A percentile compares a stretch with the other conserved stretches of the same genome.
These are phyloP conservation scores for Aspergillus kassunensis DNA, from an alignment of 495 filamentous ascomycete genomes.

Conservation along the genomic window DNA sequence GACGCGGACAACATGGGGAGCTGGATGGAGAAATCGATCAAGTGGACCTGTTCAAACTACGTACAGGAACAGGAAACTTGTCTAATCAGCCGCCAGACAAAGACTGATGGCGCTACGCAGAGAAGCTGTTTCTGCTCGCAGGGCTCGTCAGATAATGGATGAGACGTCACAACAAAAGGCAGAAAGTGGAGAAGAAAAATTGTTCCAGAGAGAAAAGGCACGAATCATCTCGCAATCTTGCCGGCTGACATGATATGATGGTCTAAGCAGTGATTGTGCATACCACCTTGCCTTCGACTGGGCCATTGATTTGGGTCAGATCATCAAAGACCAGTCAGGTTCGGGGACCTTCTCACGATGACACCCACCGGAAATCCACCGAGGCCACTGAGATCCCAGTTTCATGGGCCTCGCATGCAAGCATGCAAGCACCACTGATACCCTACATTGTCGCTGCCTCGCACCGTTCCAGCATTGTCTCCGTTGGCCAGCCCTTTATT, in stretches of 20 bases:
- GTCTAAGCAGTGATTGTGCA: constrained; percentile 11
- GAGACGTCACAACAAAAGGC: not conserved
- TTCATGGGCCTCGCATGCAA: constrained; percentile 11
- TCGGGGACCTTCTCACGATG: constrained; percentile 14
- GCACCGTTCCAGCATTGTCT: too few species aligned
- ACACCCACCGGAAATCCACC: constrained; percentile 17
- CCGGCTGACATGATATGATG: constrained; percentile 18
- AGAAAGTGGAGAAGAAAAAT: constrained; percentile 6
- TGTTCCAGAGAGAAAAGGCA: constrained; percentile 7
- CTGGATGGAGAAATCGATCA: constrained; percentile 5
- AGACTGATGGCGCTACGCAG: constrained; percentile 1
- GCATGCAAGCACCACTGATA: constrained; percentile 15
- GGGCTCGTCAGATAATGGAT: not conserved
- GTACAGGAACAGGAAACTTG: constrained; percentile 4
- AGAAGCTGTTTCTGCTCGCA: constrained; percentile 3
- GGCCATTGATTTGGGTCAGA: constrained; percentile 12
- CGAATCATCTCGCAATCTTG: constrained; percentile 5
- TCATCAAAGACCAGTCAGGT: constrained; percentile 17
- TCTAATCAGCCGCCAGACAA: constrained; percentile 3
- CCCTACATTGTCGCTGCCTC: constrained; percentile 17
- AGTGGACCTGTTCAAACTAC: constrained; percentile 14
- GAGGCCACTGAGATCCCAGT: constrained; percentile 15
- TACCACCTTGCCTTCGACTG: constrained; percentile 12
- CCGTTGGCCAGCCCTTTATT: constrained; percentile 6
- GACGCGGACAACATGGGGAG: constrained; percentile 27